phyloP scores from a whole-genome alignment of 2,329 filamentous ascomycete genomes.

The Epichloe festucae region DNA sequence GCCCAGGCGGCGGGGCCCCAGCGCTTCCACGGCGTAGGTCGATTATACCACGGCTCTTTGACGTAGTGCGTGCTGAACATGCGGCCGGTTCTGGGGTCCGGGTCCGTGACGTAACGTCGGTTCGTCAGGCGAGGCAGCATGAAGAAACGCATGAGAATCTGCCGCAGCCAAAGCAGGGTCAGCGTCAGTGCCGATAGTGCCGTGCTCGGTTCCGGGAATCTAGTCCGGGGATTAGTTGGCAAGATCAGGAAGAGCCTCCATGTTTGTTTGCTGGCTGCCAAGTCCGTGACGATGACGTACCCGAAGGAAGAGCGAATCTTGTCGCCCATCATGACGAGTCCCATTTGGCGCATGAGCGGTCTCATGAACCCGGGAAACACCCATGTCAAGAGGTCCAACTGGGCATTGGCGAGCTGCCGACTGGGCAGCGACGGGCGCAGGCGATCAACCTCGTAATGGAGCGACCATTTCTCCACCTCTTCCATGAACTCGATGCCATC shows the following conservation, averaged over 20 bases:
- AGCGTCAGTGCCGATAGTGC: conserved; percentile 28
- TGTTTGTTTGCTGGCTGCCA: no score
- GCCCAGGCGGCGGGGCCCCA: conserved; percentile 47
- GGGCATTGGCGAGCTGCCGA: conserved; percentile 40
- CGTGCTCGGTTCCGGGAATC: conserved; percentile 31
- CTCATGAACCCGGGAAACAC: conserved; percentile 34
- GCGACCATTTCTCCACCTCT: conserved; percentile 34
- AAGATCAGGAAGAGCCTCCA: no score
- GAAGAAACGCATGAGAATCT: conserved; percentile 43
- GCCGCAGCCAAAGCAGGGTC: conserved; percentile 35
- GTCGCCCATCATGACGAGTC: conserved; percentile 50
- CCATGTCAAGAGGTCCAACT: conserved; percentile 47
- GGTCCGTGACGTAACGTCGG: conserved; percentile 28
- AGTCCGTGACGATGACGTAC: conserved; percentile 24
- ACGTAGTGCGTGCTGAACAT: conserved; percentile 39
- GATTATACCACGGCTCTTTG: conserved; percentile 52
- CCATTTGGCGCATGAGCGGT: conserved; percentile 33
- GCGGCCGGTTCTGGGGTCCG: conserved; percentile 40
- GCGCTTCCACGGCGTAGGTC: conserved; percentile 44
- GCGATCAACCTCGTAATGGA: conserved; percentile 42
- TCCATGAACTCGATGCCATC: conserved; percentile 40
- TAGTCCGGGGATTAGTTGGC: conserved; percentile 11
- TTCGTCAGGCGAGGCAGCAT: conserved; percentile 40
- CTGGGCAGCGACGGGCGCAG: conserved; percentile 44
- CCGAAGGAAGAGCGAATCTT: conserved; percentile 51